These are phyloP conservation scores for Actinomucor elegans DNA, from an alignment of 371 early-diverging fungal genomes.

Conservation along the genomic window DNA sequence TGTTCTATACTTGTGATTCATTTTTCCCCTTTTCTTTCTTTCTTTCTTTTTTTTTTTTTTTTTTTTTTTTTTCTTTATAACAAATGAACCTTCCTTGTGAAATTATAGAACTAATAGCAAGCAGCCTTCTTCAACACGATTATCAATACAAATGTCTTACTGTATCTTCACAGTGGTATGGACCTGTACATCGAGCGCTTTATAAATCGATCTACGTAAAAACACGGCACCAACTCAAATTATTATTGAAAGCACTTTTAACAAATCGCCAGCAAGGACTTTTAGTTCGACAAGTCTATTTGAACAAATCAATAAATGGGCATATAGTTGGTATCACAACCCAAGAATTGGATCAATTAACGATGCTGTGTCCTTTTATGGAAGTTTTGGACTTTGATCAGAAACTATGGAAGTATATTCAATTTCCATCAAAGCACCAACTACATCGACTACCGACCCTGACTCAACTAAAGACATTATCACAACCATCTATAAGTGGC, in stretches of 20 bases:
- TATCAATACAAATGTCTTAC: slow-evolving; percentile 2
- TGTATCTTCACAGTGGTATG: not conserved
- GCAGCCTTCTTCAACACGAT: not conserved
- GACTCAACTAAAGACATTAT: not conserved
- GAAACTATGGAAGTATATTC: slow-evolving; percentile 7
- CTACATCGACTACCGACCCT: not conserved
- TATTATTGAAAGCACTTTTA: not conserved
- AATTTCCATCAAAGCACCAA: not conserved
- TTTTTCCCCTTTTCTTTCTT: not conserved
- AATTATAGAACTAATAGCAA: slow-evolving; percentile 1
- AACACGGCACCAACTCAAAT: not conserved
- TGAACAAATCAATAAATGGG: not conserved
- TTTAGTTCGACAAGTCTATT: not conserved
- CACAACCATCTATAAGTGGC: not conserved
- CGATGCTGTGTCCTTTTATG: slow-evolving; percentile 1
- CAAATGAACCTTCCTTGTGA: not conserved
- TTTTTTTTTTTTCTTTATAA: not conserved
- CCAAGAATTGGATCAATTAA: slow-evolving; percentile 11
- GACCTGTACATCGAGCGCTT: not conserved
- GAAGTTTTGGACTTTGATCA: slow-evolving; percentile 13
- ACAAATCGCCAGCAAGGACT: not conserved
- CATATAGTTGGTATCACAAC: slow-evolving; percentile 5
- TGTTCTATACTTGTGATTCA: not conserved
- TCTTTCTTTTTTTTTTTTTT: not conserved
- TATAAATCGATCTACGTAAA: slow-evolving; percentile 2